Base-by-base conservation (phyloP, 805 yeast species). In the Ogataea zsoltii region DNA sequence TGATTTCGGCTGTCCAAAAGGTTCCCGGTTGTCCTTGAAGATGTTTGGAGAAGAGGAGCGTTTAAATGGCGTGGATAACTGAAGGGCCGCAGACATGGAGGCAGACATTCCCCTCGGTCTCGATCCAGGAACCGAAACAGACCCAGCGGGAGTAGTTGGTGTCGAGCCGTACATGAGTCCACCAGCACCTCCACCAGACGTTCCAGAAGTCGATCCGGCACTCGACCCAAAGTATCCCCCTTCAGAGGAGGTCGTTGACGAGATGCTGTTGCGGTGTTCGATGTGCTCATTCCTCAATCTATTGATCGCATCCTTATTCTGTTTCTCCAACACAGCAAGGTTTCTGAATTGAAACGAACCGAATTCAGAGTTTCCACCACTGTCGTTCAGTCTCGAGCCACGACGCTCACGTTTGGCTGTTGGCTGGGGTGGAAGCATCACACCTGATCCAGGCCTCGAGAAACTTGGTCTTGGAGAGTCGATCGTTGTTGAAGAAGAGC, bases 311-410 rank as follows among this genome's bases (percentile, higher is more conserved):
- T 91, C 97, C 60, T 88, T 89, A 61, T 94, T 94, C 7, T 96
- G 97, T 57, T 86, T 87, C 56, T 94, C 98, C 45, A 95, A 74
- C 5, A 94, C 94, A 4, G 92, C 83, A 50, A 94, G 69, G 62
- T 94, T 94, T 53, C 97, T 75, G 67, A 88, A 94, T 48, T 88
- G 84, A 65, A 94, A 94, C 3, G 94, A 84, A 0, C 99, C 99
- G 75, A 94, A 94, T 57, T 92, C 92, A 7, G 79, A 70, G 7
- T 74, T 70, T 18, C 72, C 69, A 2, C 85, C 76, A 45, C 85
- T 92, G 41, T 84, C 85, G 42, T 54, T 61, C 49, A 88, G 64
- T 53, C 88, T 76, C 51, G 88, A 79, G 2, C 88, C 80, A 40
- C 94, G 71, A 46, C 92, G 74, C 53, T 88, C 96, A 38, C 88